Evolutionary conservation across 768 basidiomycete species (phyloP), one percentile per base, ranked within the genome.

Genomic region (Hygrocybe coccinea): DNA sequence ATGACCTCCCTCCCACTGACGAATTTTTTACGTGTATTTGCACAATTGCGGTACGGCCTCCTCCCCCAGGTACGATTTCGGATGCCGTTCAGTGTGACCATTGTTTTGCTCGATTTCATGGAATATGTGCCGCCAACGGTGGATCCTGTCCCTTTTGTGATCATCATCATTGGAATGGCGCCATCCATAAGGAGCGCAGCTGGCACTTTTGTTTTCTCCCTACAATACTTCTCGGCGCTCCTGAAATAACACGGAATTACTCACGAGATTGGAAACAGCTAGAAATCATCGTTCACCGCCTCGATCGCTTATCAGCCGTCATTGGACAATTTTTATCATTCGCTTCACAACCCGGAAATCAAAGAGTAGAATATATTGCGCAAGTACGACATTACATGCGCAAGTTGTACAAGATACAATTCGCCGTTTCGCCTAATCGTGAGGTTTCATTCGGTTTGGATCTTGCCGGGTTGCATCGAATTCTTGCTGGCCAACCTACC

Each of bases 141-240:
- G 91, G 90, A 35, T 93, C 90, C 4, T 93, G 90, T 65, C 90
- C 90, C 0, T 93, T 93, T 74, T 93, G 90, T 60, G 90, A 93
- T 60, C 89, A 91, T 62, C 87, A 91, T 58, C 91, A 93, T 64
- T 92, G 90, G 90, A 90, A 92, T 61, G 90, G 90, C 17, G 80
- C 86, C 2, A 85, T 92, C 51, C 82, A 83, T 66, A 91, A 91
- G 68, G 81, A 87, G 59, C 84, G 91, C 47, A 87, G 78, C 61
- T 93, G 84, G 82, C 89, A 92, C 64, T 92, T 87, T 70, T 87
- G 84, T 66, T 89, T 81, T 69, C 77, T 92, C 22, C 86, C 89
- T 2, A 76, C 80, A 22, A 81, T 91, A 57, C 77, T 90, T 15
- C 65, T 79, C 22, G 79, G 75, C 47, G 91, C 90, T n/a, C 88